Conservation (phyloP, 2,329 filamentous ascomycete genomes). For the Dactylellina sp. region DNA sequence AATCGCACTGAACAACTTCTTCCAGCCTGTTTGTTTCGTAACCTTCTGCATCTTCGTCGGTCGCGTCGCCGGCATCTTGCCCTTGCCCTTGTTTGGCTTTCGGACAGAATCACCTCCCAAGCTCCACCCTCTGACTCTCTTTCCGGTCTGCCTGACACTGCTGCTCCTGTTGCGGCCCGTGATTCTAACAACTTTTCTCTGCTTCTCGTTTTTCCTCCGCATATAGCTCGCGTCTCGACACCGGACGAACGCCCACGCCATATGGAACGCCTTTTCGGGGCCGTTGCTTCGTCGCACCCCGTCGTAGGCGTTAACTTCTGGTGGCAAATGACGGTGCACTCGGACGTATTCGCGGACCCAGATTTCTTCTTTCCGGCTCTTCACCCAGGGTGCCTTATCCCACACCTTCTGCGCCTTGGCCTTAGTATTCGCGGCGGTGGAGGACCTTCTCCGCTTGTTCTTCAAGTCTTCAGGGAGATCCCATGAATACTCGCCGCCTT, state of each 20-base stretch:
- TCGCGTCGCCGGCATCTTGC: slow-evolving; percentile 16
- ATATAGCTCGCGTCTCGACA: slow-evolving; percentile 54
- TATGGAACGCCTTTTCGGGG: slow-evolving; percentile 53
- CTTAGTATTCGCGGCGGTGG: slow-evolving; percentile 8
- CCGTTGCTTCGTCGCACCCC: slow-evolving; percentile 46
- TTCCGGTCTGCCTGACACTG: slow-evolving; percentile 45
- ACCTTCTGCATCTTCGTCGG: slow-evolving; percentile 10
- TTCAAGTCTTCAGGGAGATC: slow-evolving; percentile 40
- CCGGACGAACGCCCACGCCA: slow-evolving; percentile 54
- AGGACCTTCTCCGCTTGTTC: slow-evolving; percentile 31
- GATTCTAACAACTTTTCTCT: slow-evolving; percentile 33
- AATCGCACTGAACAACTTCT: slow-evolving; percentile 26
- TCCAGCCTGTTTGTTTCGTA: slow-evolving; percentile 16
- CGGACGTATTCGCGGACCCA: slow-evolving; percentile 52
- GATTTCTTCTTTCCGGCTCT: slow-evolving; percentile 36
- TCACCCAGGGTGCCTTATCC: slow-evolving; percentile 51
- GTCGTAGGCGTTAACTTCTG: slow-evolving; percentile 46
- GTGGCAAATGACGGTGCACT: slow-evolving; percentile 51
- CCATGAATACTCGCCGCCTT: slow-evolving; percentile 46
- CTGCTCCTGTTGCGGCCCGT: slow-evolving; percentile 41
- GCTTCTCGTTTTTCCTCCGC: slow-evolving; percentile 41
- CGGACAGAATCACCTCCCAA: slow-evolving; percentile 24
- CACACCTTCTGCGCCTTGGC: slow-evolving; percentile 31
- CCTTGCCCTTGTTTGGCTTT: slow-evolving; percentile 31
- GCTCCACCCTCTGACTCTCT: slow-evolving; percentile 53